Percentiles rank a stretch among this genome's conserved stretches.
phyloP scores from a whole-genome alignment of 2,329 filamentous ascomycete species.

The Fusarium piperis region DNA sequence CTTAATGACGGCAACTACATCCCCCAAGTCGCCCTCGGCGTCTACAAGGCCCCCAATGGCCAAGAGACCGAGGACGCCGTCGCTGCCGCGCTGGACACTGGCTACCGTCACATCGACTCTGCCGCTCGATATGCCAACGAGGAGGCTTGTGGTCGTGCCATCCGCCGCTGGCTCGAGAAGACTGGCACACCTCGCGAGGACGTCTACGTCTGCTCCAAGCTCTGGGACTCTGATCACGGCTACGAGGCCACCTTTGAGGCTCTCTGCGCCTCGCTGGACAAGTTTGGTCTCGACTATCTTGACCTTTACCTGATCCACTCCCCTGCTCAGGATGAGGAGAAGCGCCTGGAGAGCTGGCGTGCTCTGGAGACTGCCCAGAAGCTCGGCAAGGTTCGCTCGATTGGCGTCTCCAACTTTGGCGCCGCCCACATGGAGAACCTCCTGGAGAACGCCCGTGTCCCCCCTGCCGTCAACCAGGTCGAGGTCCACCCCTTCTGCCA shows the following conservation, averaged over 20 bases:
- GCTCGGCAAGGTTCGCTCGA: conserved; percentile 71
- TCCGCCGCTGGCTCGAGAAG: conserved; percentile 73
- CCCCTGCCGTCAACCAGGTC: conserved; percentile 80
- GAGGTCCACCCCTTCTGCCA: conserved; percentile 81
- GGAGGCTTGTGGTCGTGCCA: conserved; percentile 74
- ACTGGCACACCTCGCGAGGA: conserved; percentile 71
- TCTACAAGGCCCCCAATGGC: conserved; percentile 58
- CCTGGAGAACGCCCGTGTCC: conserved; percentile 64
- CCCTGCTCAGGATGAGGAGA: conserved; percentile 73
- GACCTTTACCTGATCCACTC: conserved; percentile 75
- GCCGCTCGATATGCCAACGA: conserved; percentile 72
- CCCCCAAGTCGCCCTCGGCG: conserved; percentile 67
- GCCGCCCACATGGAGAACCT: conserved; percentile 66
- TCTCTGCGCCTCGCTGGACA: conserved; percentile 72
- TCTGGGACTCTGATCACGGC: conserved; percentile 66
- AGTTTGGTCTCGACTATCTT: conserved; percentile 74
- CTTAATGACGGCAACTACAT: conserved; percentile 78
- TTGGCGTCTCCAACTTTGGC: conserved; percentile 84
- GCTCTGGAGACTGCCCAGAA: conserved; percentile 74
- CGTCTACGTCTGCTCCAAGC: conserved; percentile 74
- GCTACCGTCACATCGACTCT: conserved; percentile 64
- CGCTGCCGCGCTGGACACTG: conserved; percentile 65
- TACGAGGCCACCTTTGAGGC: conserved; percentile 63
- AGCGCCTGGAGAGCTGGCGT: conserved; percentile 77
- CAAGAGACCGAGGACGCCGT: conserved; percentile 70